Percentiles rank a stretch among this genome's conserved stretches.
Conservation (phyloP, 352 stramenopile genomes). For the Pythium aquatile region DNA sequence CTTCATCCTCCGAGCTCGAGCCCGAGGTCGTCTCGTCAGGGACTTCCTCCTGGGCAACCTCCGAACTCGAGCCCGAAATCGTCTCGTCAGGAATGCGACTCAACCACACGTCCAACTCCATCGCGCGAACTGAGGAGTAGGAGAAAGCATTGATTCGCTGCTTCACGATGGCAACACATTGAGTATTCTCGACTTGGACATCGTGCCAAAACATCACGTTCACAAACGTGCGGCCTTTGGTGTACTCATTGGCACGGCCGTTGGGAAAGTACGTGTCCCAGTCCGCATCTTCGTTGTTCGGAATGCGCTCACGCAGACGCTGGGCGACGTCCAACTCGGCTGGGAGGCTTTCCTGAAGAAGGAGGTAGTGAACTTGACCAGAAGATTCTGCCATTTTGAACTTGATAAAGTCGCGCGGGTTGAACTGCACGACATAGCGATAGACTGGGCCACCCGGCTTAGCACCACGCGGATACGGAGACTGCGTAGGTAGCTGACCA, state of each 20-base stretch:
- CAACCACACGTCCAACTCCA: no score
- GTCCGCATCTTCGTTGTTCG: background rate
- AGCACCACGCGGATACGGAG: background rate
- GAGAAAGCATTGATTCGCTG: no score
- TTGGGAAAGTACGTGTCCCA: background rate
- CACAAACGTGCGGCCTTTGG: background rate
- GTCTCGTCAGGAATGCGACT: no score
- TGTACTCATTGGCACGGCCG: background rate
- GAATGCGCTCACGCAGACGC: background rate
- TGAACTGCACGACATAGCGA: background rate
- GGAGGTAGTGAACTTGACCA: background rate
- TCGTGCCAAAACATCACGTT: constrained; percentile 9
- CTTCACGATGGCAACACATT: background rate
- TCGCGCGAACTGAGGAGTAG: no score
- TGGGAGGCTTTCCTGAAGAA: background rate
- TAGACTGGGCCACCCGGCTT: background rate
- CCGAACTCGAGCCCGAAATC: no score
- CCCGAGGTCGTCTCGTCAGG: no score
- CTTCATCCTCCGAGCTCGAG: no score
- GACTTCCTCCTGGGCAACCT: no score
- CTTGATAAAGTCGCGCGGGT: background rate
- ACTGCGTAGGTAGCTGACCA: background rate
- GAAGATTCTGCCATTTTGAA: background rate
- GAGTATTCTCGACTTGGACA: background rate
- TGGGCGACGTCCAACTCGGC: background rate